Base-by-base conservation (phyloP, 495 filamentous ascomycete species). In the Penicillium antarcticum region DNA sequence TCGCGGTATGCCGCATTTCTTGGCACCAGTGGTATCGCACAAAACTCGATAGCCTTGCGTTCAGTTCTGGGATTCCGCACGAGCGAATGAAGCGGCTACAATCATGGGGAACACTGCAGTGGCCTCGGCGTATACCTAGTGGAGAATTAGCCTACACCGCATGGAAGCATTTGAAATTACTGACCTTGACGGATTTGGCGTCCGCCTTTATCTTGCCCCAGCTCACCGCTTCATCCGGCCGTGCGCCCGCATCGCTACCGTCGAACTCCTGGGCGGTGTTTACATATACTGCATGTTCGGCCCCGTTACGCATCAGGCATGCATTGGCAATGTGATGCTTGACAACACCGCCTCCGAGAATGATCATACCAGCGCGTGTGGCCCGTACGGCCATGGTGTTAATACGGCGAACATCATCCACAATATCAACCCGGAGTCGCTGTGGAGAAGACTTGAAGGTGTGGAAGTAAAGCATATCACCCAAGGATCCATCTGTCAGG, bases 241-340 rank as follows among this genome's bases (percentile, higher is more conserved):
- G 79, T 2, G 95, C 94, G 0, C 95, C 94, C 2, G 95, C 92
- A 78, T 98, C 95, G 53, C 89, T 95, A 0, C 94, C 95, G 67
- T 98, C 94, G 66, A 96, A 97, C 65, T 98, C 95, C 67, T 94
- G 88, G 0, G 82, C 94, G 1, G 95, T 97, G 66, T 98, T 97
- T 60, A 98, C 86, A 62, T 95, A 97, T 10, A 98, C 95, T 4
- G 94, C 95, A 55, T 86, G 89, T 67, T 98, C 94, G 9, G 94
- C 94, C 0, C 94, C 95, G 56, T 97, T 97, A 14, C 94, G 80
- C 94, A 97, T 97, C 58, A 98, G 63, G 60, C 88, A 94, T 3
- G 95, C 94, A 64, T 97, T 98, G 23, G 92, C 90, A 58, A 98
- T 97, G 61, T 97, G 94, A 60, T 98, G 94, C 72, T 98, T 98